These are phyloP conservation scores for Penicillium italicum DNA, from an alignment of 2,329 filamentous ascomycete genomes.

Conservation along the genomic window DNA sequence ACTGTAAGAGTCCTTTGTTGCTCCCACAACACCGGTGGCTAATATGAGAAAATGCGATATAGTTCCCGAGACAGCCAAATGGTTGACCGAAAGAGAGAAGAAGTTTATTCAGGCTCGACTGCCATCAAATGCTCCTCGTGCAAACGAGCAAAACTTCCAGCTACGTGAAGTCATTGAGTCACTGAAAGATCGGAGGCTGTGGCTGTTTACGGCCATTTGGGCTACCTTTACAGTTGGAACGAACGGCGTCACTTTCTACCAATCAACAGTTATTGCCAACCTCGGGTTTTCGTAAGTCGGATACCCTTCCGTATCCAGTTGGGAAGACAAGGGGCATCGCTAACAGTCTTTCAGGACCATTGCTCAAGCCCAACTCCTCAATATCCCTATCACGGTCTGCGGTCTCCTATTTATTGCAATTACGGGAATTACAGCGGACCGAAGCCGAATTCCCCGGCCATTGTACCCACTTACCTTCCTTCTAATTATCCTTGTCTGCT, in stretches of 20 bases:
- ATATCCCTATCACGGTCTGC: conserved; percentile 47
- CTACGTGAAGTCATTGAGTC: conserved; percentile 39
- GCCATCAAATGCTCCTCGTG: conserved; percentile 43
- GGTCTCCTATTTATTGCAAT: conserved; percentile 44
- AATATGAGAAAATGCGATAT: neutral
- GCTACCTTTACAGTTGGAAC: conserved; percentile 48
- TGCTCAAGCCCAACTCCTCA: conserved; percentile 49
- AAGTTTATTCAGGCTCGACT: conserved; percentile 49
- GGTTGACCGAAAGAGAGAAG: conserved; percentile 48
- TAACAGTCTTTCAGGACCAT: conserved; percentile 35
- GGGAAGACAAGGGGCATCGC: neutral
- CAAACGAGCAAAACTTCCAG: conserved; percentile 41
- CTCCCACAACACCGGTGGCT: neutral
- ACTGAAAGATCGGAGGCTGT: conserved; percentile 42
- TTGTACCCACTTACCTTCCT: conserved; percentile 46
- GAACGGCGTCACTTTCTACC: conserved; percentile 44
- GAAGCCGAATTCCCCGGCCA: conserved; percentile 43
- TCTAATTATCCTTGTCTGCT: conserved; percentile 45
- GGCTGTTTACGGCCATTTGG: conserved; percentile 48
- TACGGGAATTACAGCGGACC: conserved; percentile 45
- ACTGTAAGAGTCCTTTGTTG: conserved; percentile 38
- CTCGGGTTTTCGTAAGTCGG: conserved; percentile 42
- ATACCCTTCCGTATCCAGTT: too few relatives aligned
- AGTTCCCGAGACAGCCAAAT: conserved; percentile 46
- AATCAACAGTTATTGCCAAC: conserved; percentile 42